These are phyloP conservation scores for Leptoxyphium fumago DNA, from an alignment of 2,329 filamentous ascomycete genomes.

Conservation along the genomic window DNA sequence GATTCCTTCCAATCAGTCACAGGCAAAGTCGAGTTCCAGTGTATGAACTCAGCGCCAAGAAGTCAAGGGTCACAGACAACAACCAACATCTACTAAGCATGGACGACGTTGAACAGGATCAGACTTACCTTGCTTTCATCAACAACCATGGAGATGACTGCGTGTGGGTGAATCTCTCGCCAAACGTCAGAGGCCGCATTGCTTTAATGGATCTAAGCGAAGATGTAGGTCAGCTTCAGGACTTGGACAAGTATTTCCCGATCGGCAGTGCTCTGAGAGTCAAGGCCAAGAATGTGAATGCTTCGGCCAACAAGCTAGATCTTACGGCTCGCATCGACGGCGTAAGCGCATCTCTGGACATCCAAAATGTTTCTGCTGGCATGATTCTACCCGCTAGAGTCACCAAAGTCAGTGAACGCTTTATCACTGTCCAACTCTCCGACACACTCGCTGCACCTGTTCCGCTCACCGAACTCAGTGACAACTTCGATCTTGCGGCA, in stretches of 20 bases:
- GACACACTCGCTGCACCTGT: slow-evolving; percentile 67
- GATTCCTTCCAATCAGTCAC: slow-evolving; percentile 83
- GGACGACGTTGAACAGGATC: slow-evolving; percentile 56
- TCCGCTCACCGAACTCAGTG: slow-evolving; percentile 66
- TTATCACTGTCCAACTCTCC: slow-evolving; percentile 73
- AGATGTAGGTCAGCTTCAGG: slow-evolving; percentile 62
- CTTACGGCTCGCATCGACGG: slow-evolving; percentile 35
- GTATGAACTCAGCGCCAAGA: slow-evolving; percentile 73
- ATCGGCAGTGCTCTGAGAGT: slow-evolving; percentile 78
- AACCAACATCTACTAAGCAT: slow-evolving; percentile 53
- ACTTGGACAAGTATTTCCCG: slow-evolving; percentile 69
- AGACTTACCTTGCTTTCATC: slow-evolving; percentile 66
- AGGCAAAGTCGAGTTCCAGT: slow-evolving; percentile 62
- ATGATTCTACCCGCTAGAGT: slow-evolving; percentile 72
- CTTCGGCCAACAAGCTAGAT: slow-evolving; percentile 61
- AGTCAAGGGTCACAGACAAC: slow-evolving; percentile 17
- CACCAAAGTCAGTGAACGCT: slow-evolving; percentile 71
- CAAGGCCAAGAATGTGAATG: slow-evolving; percentile 60
- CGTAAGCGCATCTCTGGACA: slow-evolving; percentile 44
- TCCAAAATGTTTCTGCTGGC: slow-evolving; percentile 59
- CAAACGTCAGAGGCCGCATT: slow-evolving; percentile 73
- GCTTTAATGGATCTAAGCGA: slow-evolving; percentile 73
- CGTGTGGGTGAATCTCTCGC: slow-evolving; percentile 83
- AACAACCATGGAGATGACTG: slow-evolving; percentile 73
- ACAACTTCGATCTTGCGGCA: slow-evolving; percentile 72